Percentiles rank a stretch among this genome's conserved stretches.
These are phyloP conservation scores for Fusarium floridanum DNA, from an alignment of 2,329 filamentous ascomycete species.

Conservation along the genomic window DNA sequence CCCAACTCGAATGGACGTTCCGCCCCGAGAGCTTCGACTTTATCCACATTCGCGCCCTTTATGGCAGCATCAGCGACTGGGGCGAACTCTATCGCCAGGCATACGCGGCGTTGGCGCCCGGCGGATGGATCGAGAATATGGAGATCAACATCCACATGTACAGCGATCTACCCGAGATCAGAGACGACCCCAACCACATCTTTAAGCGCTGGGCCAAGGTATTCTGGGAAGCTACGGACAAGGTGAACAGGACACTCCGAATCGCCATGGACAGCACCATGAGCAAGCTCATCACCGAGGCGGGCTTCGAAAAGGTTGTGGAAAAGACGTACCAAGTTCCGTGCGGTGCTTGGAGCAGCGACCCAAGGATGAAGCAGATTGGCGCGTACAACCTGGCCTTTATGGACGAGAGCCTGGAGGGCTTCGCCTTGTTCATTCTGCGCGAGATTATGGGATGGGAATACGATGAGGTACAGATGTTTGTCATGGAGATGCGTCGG, in stretches of 20 bases:
- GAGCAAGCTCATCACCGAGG: constrained; percentile 25
- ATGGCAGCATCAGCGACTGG: constrained; percentile 70
- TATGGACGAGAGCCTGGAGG: constrained; percentile 24
- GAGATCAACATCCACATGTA: constrained; percentile 35
- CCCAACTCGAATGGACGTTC: constrained; percentile 57
- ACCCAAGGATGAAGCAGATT: constrained; percentile 32
- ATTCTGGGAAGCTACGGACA: constrained; percentile 34
- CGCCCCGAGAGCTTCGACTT: constrained; percentile 63
- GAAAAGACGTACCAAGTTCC: constrained; percentile 32
- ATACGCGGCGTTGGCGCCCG: constrained; percentile 61
- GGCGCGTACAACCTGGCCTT: constrained; percentile 10
- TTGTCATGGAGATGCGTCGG: constrained; percentile 28
- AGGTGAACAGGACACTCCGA: constrained; percentile 21
- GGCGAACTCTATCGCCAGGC: constrained; percentile 65
- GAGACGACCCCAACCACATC: constrained; percentile 29
- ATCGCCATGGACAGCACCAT: constrained; percentile 27
- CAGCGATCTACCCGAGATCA: constrained; percentile 31
- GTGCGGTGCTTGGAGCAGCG: constrained; percentile 31
- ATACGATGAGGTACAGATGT: constrained; percentile 16
- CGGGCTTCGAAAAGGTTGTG: constrained; percentile 32
- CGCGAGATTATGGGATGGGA: constrained; percentile 26
- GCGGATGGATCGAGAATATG: constrained; percentile 37
- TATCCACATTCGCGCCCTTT: constrained; percentile 69
- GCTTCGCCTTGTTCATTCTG: constrained; percentile 24
- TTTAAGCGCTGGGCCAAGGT: constrained; percentile 36